phyloP scores from a whole-genome alignment of 768 basidiomycete species.

The Trametes meyenii region DNA sequence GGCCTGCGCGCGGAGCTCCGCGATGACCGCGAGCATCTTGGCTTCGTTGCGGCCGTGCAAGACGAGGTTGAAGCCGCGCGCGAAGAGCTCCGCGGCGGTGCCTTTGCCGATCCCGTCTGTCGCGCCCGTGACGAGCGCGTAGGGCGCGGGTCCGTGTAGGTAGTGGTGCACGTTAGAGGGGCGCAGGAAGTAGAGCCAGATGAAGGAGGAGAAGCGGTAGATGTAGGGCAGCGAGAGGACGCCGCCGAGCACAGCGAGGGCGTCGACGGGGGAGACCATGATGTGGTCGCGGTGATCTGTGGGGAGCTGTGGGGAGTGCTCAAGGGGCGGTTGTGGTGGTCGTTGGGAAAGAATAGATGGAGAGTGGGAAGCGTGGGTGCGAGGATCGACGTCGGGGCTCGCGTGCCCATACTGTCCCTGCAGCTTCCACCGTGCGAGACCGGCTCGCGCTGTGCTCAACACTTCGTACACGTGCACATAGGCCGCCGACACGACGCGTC shows the following conservation, averaged over 20 bases:
- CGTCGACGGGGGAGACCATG: slow-evolving; percentile 8
- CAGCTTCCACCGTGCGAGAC: too few species aligned
- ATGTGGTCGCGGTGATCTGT: neutral
- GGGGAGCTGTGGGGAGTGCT: neutral
- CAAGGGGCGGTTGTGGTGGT: neutral
- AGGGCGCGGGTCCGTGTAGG: slow-evolving; percentile 28
- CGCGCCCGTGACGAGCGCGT: slow-evolving; percentile 34
- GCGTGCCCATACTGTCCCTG: too few species aligned
- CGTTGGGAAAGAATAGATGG: neutral
- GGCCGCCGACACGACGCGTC: too few species aligned
- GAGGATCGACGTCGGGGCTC: neutral
- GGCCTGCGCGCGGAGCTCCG: slow-evolving; percentile 21
- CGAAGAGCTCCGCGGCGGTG: slow-evolving; percentile 30
- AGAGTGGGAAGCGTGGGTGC: neutral
- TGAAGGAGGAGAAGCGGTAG: slow-evolving; percentile 21
- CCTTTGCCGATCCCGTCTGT: slow-evolving; percentile 36
- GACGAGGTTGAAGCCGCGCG: slow-evolving; percentile 34
- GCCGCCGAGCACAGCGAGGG: slow-evolving; percentile 23
- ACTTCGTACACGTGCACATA: neutral
- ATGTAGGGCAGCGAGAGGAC: slow-evolving; percentile 22
- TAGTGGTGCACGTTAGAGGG: slow-evolving; percentile 25
- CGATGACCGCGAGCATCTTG: slow-evolving; percentile 30
- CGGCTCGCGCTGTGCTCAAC: too few species aligned
- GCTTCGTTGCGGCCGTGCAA: slow-evolving; percentile 32
- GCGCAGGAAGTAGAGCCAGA: slow-evolving; percentile 30